A percentile compares a stretch with the other conserved stretches of the same genome.
Conservation (phyloP, 2,329 filamentous ascomycete genomes). For the Fusarium sp. region DNA sequence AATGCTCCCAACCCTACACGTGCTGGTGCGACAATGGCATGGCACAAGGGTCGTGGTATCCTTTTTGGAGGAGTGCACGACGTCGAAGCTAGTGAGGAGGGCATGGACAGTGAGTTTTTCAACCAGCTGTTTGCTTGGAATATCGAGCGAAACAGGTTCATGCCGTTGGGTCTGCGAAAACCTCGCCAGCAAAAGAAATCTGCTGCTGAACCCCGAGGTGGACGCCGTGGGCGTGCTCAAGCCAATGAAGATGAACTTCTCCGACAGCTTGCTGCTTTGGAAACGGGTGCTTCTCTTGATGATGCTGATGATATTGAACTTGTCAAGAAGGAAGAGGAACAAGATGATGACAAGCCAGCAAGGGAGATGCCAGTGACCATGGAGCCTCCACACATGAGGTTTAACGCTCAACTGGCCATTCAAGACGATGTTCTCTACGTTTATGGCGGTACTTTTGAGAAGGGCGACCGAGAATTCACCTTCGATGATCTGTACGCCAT, state of each 20-base stretch:
- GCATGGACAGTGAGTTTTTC: constrained; percentile 98
- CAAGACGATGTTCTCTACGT: constrained; percentile 95
- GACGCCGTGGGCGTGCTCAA: constrained; percentile 79
- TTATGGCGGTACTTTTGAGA: constrained; percentile 95
- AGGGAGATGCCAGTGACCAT: constrained; percentile 76
- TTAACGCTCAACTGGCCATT: constrained; percentile 90
- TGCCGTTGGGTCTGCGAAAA: constrained; percentile 82
- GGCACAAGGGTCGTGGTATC: constrained; percentile 92
- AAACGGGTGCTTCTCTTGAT: constrained; percentile 77
- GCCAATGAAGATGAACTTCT: constrained; percentile 93
- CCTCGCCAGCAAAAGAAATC: constrained; percentile 74
- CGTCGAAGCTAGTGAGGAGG: constrained; percentile 90
- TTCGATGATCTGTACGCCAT: constrained; percentile 96
- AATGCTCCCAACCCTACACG: constrained; percentile 87
- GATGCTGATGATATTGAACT: constrained; percentile 63
- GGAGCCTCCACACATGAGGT: constrained; percentile 89
- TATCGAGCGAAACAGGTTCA: constrained; percentile 94
- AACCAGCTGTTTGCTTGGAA: constrained; percentile 94
- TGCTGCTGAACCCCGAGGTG: constrained; percentile 65
- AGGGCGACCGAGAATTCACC: constrained; percentile 93
- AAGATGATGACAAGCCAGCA: constrained; percentile 68
- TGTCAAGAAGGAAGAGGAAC: constrained; percentile 64
- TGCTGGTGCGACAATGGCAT: constrained; percentile 92
- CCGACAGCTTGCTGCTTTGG: constrained; percentile 85
- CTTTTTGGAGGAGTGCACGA: constrained; percentile 96